Percentiles rank a stretch among this genome's conserved stretches.
Evolutionary conservation across 2,329 filamentous ascomycete species (phyloP).

Genomic region (Aureobasidium sp.): DNA sequence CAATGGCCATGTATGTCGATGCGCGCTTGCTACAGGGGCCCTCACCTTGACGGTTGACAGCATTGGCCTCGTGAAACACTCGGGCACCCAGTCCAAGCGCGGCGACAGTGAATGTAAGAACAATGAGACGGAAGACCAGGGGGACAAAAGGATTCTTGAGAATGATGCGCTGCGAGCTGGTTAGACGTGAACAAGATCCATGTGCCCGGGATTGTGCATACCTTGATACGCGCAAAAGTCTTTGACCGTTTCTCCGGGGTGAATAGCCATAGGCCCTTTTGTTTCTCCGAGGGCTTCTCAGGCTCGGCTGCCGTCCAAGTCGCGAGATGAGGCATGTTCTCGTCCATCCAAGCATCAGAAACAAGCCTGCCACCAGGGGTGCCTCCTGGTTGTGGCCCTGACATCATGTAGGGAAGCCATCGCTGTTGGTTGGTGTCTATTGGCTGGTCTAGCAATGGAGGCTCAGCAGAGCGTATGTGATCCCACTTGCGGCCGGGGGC

Average conservation of each 20-base stretch:
- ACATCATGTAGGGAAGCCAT: slow-evolving; percentile 33
- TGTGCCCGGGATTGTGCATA: slow-evolving; percentile 11
- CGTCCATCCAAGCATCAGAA: slow-evolving; percentile 41
- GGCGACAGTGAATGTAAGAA: slow-evolving; percentile 74
- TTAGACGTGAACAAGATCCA: slow-evolving; percentile 14
- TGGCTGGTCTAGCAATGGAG: slow-evolving; percentile 28
- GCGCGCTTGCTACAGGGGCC: slow-evolving; percentile 36
- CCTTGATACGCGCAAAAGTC: slow-evolving; percentile 54
- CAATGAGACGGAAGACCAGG: slow-evolving; percentile 70
- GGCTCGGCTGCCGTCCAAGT: slow-evolving; percentile 51
- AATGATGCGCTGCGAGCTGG: slow-evolving; percentile 46
- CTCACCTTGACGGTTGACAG: slow-evolving; percentile 29
- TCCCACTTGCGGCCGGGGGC: slow-evolving; percentile 32
- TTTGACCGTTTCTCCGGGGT: slow-evolving; percentile 43
- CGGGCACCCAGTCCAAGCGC: slow-evolving; percentile 72
- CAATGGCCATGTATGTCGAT: slow-evolving; percentile 80
- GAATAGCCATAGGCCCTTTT: slow-evolving; percentile 44
- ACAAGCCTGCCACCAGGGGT: slow-evolving; percentile 30
- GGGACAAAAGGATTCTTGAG: slow-evolving; percentile 81
- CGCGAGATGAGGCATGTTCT: slow-evolving; percentile 42
- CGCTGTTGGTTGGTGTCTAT: slow-evolving; percentile 29
- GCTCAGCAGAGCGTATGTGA: slow-evolving; percentile 28
- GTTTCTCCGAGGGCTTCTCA: slow-evolving; percentile 42
- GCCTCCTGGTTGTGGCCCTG: slow-evolving; percentile 29
- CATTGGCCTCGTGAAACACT: slow-evolving; percentile 52